These are phyloP conservation scores for Pseudocercospora eumusae DNA, from an alignment of 2,329 filamentous ascomycete genomes.

Conservation along the genomic window DNA sequence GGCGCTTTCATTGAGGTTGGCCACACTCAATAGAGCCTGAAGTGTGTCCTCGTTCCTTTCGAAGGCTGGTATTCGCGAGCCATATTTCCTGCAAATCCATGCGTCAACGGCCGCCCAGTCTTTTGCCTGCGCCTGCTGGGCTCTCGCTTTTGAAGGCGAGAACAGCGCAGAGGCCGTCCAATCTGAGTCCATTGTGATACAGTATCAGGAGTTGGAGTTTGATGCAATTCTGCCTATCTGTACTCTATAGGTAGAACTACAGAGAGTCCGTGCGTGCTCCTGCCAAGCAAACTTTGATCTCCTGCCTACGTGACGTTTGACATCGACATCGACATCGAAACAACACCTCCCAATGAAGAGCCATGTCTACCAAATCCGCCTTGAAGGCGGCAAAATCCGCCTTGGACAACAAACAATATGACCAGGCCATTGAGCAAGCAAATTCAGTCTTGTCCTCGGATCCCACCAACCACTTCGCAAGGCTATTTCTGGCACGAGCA, in stretches of 20 bases:
- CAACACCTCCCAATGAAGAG: constrained; percentile 17
- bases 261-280: not conserved
- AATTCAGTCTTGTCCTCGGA: constrained; percentile 70
- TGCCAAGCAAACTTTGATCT: not conserved
- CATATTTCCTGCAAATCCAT: constrained; percentile 75
- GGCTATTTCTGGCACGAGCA: constrained; percentile 83
- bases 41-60: constrained; percentile 87
- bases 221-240: not conserved
- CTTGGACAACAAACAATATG: constrained; percentile 76
- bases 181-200: constrained; percentile 36
- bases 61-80: constrained; percentile 67
- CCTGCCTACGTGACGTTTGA: constrained; percentile 4
- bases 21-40: constrained; percentile 70
- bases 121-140: constrained; percentile 77
- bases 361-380: constrained; percentile 51
- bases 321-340: constrained; percentile 6
- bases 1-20: constrained; percentile 72
- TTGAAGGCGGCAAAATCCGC: constrained; percentile 80
- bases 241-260: no score
- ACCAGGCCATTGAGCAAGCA: constrained; percentile 70
- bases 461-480: constrained; percentile 79
- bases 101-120: constrained; percentile 87
- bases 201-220: no score
- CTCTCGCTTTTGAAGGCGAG: constrained; percentile 66
- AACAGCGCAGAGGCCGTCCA: constrained; percentile 52